Percentiles rank a stretch among this genome's conserved stretches.
Conservation (phyloP, 1,284 basidiomycete species). For the Naganishia cerealis region DNA sequence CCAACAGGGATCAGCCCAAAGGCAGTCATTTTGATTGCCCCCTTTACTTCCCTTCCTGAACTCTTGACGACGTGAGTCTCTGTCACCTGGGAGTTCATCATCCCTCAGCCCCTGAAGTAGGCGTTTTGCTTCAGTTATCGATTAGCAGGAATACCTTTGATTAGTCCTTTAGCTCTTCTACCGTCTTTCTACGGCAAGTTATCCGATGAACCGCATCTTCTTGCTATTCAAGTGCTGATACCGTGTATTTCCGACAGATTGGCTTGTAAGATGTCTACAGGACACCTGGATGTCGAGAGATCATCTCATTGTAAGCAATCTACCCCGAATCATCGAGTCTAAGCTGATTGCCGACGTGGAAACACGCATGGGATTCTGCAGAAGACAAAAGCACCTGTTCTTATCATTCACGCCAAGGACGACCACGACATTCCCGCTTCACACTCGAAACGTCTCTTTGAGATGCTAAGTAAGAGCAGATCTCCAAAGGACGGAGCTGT, state of each 20-base stretch:
- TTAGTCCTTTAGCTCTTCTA: conserved; percentile 42
- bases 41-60: conserved; percentile 48
- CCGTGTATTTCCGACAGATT: conserved; percentile 34
- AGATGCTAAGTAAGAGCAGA: conserved; percentile 56
- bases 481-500: background rate
- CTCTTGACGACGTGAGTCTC: conserved; percentile 43
- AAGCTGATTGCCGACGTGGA: background rate
- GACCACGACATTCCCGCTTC: conserved; percentile 76
- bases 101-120: no score
- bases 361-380: conserved; percentile 40
- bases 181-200: conserved; percentile 40
- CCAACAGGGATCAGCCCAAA: conserved; percentile 41
- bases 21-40: conserved; percentile 47
- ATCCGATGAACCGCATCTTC: background rate
- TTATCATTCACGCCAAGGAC: conserved; percentile 76
- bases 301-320: conserved; percentile 39
- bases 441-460: conserved; percentile 73
- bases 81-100: background rate
- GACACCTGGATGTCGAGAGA: conserved; percentile 43
- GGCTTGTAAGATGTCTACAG: conserved; percentile 38
- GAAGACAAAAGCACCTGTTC: conserved; percentile 65
- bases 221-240: background rate
- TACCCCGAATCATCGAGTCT: background rate
- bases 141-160: conserved; percentile 45
- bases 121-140: conserved; percentile 39